phyloP scores from a whole-genome alignment of 768 basidiomycete genomes.

The Grammothele lineata region DNA sequence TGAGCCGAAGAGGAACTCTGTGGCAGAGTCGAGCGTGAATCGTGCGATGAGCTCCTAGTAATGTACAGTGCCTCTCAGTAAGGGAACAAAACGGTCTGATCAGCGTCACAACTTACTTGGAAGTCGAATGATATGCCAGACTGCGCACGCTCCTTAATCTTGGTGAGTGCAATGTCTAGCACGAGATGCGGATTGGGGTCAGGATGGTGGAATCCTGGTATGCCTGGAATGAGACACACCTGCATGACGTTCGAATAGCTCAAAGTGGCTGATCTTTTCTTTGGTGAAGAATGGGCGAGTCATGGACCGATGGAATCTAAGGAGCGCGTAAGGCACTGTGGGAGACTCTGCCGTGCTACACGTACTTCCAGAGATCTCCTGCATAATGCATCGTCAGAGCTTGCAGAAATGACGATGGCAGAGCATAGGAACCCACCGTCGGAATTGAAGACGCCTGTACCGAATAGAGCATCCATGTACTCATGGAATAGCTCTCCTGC shows the following conservation, averaged over 20 bases:
- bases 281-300: constrained; percentile 62
- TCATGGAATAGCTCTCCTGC: constrained; percentile 13
- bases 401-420: constrained; percentile 29
- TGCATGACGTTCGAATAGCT: constrained; percentile 55
- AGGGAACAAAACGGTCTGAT: no score
- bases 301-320: constrained; percentile 58
- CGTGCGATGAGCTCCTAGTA: constrained; percentile 35
- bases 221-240: no score
- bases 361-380: constrained; percentile 49
- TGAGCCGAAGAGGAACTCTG: constrained; percentile 49
- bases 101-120: no score
- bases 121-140: constrained; percentile 38
- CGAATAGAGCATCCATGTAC: constrained; percentile 43
- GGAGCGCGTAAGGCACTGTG: neutral
- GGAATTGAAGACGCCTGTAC: constrained; percentile 66
- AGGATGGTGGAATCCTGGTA: neutral
- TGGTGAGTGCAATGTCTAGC: constrained; percentile 24
- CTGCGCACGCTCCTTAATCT: constrained; percentile 26
- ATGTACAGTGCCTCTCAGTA: no score
- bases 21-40: constrained; percentile 55
- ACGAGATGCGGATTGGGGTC: no score
- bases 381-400: no score
- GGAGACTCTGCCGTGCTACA: no score
- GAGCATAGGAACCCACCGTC: constrained; percentile 39
- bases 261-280: constrained; percentile 56